Conservation (phyloP, 257 asterid species). For the Mitragyna speciosa region DNA sequence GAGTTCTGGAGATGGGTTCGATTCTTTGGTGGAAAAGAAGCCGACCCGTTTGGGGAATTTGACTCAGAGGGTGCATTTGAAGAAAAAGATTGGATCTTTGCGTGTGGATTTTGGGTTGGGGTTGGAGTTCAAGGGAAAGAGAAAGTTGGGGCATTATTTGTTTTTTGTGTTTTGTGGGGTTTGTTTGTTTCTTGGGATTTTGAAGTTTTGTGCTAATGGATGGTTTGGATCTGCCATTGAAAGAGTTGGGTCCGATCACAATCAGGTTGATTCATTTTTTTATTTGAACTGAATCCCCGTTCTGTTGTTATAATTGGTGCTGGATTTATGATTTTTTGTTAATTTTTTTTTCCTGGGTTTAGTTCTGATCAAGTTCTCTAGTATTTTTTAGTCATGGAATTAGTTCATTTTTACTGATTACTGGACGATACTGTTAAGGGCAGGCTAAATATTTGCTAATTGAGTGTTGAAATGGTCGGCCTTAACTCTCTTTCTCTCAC, state of each 20-base stretch:
- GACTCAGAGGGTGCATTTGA: slow-evolving; percentile 70
- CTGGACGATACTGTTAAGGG: background rate
- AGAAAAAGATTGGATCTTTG: slow-evolving; percentile 65
- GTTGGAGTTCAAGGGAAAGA: slow-evolving; percentile 68
- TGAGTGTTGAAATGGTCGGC: background rate
- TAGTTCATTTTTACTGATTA: background rate
- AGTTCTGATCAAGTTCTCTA: background rate
- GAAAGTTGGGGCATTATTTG: slow-evolving; percentile 77
- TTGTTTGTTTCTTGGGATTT: slow-evolving; percentile 73
- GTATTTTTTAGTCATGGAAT: background rate
- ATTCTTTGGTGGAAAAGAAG: slow-evolving; percentile 42
- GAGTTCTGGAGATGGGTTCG: slow-evolving; percentile 49
- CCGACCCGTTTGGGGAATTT: slow-evolving; percentile 60
- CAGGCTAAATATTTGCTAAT: background rate
- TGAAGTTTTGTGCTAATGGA: slow-evolving; percentile 85
- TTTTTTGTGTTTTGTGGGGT: slow-evolving; percentile 74
- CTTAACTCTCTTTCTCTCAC: background rate
- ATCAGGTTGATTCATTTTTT: slow-evolving; percentile 50
- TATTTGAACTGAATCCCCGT: background rate
- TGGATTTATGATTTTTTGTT: background rate
- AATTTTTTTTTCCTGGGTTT: background rate
- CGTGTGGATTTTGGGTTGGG: slow-evolving; percentile 72
- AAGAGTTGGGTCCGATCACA: slow-evolving; percentile 51
- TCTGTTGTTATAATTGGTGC: background rate
- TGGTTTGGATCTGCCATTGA: slow-evolving; percentile 97